Evolutionary conservation across 345 rosid genomes (phyloP).

Genomic region (Tarenaya hassleriana): DNA sequence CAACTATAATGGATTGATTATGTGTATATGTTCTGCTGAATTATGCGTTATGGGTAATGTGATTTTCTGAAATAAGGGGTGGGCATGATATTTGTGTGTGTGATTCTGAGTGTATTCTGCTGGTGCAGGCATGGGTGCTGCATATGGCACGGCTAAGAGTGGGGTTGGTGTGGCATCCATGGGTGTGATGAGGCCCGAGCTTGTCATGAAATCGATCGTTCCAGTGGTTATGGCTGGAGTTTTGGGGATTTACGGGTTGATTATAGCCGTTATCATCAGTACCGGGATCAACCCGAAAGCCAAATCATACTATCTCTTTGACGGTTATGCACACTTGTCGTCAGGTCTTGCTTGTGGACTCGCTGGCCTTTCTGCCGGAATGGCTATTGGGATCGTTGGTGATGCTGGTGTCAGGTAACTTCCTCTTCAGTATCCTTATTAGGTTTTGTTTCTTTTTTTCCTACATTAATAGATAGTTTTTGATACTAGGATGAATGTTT

Average conservation of each 20-base stretch:
- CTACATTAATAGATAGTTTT: background rate
- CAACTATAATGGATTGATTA: too few species aligned
- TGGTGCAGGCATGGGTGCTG: conserved; percentile 67
- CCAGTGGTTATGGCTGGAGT: conserved; percentile 92
- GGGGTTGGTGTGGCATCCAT: conserved; percentile 82
- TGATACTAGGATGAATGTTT: background rate
- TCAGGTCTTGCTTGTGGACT: conserved; percentile 49
- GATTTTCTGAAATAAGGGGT: too few species aligned
- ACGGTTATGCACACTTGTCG: conserved; percentile 74
- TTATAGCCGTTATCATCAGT: conserved; percentile 76
- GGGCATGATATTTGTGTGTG: background rate
- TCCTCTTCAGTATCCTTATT: background rate
- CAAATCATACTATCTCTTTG: too few species aligned
- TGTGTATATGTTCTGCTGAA: background rate
- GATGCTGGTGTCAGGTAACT: conserved; percentile 34
- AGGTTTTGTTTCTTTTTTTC: background rate
- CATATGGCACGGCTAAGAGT: too few species aligned
- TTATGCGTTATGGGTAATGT: background rate
- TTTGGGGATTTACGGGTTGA: conserved; percentile 71
- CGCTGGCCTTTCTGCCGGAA: conserved; percentile 35
- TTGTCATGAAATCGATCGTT: conserved; percentile 80
- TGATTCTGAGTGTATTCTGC: background rate
- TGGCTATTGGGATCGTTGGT: too few species aligned
- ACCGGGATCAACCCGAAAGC: conserved; percentile 83
- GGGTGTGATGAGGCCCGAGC: conserved; percentile 92